These are phyloP conservation scores for Westerdykella aurantiaca DNA, from an alignment of 2,329 filamentous ascomycete genomes.

Conservation along the genomic window DNA sequence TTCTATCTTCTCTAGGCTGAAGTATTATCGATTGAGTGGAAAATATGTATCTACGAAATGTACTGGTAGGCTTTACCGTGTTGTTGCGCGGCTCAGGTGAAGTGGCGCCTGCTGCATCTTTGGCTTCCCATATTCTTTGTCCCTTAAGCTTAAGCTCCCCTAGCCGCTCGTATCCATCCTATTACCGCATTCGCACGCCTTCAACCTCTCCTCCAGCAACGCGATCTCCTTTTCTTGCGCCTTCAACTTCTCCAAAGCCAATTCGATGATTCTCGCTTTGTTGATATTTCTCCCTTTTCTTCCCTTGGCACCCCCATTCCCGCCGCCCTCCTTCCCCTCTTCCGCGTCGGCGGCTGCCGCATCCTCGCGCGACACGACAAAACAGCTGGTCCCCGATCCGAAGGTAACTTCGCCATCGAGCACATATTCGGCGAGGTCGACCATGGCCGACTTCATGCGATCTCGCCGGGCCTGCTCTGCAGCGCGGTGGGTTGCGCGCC, in stretches of 20 bases:
- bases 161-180: conserved; percentile 14
- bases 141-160: background rate
- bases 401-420: conserved; percentile 29
- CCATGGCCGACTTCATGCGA: conserved; percentile 29
- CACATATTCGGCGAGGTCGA: conserved; percentile 24
- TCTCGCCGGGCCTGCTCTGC: conserved; percentile 30
- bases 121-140: too few species aligned
- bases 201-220: conserved; percentile 20
- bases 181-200: conserved; percentile 10
- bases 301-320: background rate
- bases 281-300: conserved; percentile 25
- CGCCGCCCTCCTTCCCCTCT: conserved; percentile 2
- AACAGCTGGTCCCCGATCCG: conserved; percentile 26
- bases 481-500: conserved; percentile 26
- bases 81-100: too few species aligned
- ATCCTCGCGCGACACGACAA: conserved; percentile 21
- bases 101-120: too few species aligned
- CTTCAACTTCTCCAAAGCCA: conserved; percentile 28
- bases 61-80: too few species aligned
- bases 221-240: conserved; percentile 26
- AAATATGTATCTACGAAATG: too few species aligned
- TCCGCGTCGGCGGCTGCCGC: conserved; percentile 5
- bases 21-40: too few species aligned
- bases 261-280: conserved; percentile 26
- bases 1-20: too few species aligned